phyloP scores from a whole-genome alignment of 257 asterid genomes.

The Eustoma russellianum region DNA sequence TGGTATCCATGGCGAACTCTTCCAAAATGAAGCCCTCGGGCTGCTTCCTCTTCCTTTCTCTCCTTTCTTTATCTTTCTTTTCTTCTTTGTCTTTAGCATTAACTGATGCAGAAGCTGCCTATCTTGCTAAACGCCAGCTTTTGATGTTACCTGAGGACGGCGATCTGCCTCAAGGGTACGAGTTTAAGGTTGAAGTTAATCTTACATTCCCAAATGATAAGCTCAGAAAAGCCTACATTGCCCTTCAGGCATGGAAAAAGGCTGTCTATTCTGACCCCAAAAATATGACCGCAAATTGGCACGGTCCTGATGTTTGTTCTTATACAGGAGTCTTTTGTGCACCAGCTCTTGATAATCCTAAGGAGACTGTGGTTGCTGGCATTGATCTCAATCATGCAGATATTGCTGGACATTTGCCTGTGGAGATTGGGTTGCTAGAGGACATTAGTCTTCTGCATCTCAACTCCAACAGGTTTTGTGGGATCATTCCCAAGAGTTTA shows the following conservation, averaged over 20 bases:
- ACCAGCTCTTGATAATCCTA: slow-evolving; percentile 43
- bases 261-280: slow-evolving; percentile 74
- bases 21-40: slow-evolving; percentile 40
- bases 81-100: slow-evolving; percentile 19
- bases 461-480: slow-evolving; percentile 82
- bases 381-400: slow-evolving; percentile 74
- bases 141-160: slow-evolving; percentile 1
- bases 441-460: slow-evolving; percentile 70
- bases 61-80: slow-evolving; percentile 14
- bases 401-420: slow-evolving; percentile 80
- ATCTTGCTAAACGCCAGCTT: slow-evolving; percentile 26
- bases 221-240: slow-evolving; percentile 49
- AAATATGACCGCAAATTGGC: slow-evolving; percentile 62
- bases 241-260: slow-evolving; percentile 68
- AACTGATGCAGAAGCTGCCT: slow-evolving; percentile 19
- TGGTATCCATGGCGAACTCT: slow-evolving; percentile 39
- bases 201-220: slow-evolving; percentile 25
- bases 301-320: slow-evolving; percentile 55
- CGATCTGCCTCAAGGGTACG: slow-evolving; percentile 10
- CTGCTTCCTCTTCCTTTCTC: slow-evolving; percentile 29
- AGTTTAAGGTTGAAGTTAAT: slow-evolving; percentile 5
- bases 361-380: slow-evolving; percentile 63
- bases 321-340: slow-evolving; percentile 69
- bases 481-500: slow-evolving; percentile 54
- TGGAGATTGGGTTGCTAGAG: slow-evolving; percentile 49